A percentile compares a stretch with the other conserved stretches of the same genome.
Evolutionary conservation across 148 eudicot genomes (phyloP).

Genomic region (Salicornia ramosissima): DNA sequence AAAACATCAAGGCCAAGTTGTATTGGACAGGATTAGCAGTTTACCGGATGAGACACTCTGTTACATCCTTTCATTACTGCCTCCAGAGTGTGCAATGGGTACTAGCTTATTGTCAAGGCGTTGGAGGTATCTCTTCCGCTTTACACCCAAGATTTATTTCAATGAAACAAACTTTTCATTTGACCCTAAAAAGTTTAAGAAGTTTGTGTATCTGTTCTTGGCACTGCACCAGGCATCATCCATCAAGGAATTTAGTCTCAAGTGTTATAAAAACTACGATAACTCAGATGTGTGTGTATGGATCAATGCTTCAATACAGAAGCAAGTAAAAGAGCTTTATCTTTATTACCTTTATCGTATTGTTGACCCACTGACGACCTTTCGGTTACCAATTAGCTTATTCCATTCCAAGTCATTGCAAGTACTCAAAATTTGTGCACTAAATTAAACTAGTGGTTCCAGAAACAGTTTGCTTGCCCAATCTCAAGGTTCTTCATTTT

Average conservation of each 20-base stretch:
- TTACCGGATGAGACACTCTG: not conserved
- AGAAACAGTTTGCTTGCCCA: not conserved
- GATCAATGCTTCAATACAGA: not conserved
- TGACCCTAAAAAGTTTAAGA: too few species aligned
- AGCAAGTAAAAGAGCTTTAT: not conserved
- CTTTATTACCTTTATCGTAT: not conserved
- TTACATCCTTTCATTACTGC: not conserved
- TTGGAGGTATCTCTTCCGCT: not conserved
- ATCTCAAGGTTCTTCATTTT: not conserved
- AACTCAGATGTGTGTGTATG: not conserved
- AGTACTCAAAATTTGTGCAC: not conserved
- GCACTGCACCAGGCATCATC: not conserved
- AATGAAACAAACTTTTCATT: not conserved
- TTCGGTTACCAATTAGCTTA: not conserved
- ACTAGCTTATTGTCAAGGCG: not conserved
- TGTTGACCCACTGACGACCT: too few species aligned
- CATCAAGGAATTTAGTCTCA: not conserved
- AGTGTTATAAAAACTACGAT: not conserved
- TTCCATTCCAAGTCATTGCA: not conserved
- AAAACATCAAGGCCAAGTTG: not conserved
- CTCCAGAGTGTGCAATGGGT: not conserved
- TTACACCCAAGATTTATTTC: not conserved
- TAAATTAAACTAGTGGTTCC: not conserved
- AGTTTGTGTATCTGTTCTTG: not conserved
- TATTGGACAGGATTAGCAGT: not conserved